Conservation (phyloP, 2,329 filamentous ascomycete species). For the Ophiobolus disseminans region DNA sequence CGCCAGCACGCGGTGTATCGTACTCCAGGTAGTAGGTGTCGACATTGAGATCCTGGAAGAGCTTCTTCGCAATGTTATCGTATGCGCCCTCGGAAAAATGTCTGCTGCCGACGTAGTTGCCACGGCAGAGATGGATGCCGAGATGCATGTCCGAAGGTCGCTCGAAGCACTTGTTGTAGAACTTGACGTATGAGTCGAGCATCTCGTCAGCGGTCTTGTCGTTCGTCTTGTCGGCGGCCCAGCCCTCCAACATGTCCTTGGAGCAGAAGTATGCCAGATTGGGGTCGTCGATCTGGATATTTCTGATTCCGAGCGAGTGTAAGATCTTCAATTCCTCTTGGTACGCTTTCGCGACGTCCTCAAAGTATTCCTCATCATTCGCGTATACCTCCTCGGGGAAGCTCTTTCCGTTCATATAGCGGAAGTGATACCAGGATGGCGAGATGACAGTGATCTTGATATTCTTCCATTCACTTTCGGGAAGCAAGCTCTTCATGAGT, state of each 20-base stretch:
- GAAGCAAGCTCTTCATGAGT: conserved; percentile 65
- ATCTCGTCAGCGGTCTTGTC: conserved; percentile 72
- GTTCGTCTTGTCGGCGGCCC: conserved; percentile 69
- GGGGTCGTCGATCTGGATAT: conserved; percentile 59
- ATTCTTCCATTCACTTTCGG: conserved; percentile 67
- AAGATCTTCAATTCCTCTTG: conserved; percentile 56
- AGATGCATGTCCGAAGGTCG: conserved; percentile 74
- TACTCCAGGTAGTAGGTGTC: conserved; percentile 54
- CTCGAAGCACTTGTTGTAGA: conserved; percentile 75
- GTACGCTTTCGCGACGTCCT: conserved; percentile 56
- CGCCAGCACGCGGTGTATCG: conserved; percentile 57
- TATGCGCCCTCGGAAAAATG: conserved; percentile 58
- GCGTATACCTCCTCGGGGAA: conserved; percentile 55
- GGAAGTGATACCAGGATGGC: conserved; percentile 73
- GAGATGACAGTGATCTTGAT: conserved; percentile 73
- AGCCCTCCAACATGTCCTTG: conserved; percentile 46
- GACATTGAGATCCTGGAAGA: conserved; percentile 51
- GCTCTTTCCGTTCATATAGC: conserved; percentile 62
- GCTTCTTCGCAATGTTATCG: conserved; percentile 54
- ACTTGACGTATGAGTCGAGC: conserved; percentile 75
- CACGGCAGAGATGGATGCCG: conserved; percentile 75
- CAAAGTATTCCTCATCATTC: conserved; percentile 57
- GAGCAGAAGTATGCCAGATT: conserved; percentile 55
- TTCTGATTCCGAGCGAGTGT: conserved; percentile 55
- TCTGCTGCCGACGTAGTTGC: conserved; percentile 56